Conservation (phyloP, 2,329 filamentous ascomycete genomes). For the Sordariomycetes sp. region DNA sequence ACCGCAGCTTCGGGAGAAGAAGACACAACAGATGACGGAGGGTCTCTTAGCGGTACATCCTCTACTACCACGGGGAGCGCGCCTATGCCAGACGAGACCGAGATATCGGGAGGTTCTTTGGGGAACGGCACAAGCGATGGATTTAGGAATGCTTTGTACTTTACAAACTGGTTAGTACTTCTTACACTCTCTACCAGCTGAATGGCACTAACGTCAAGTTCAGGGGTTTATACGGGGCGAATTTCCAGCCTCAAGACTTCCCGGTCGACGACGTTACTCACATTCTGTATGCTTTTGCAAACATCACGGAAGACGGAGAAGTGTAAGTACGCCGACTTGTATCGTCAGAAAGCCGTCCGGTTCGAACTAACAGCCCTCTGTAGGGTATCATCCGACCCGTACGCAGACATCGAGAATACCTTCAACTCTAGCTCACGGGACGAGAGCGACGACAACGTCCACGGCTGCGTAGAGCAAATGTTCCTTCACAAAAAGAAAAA, state of each 20-base stretch:
- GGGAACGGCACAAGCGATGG: not conserved
- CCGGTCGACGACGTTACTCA: constrained; percentile 57
- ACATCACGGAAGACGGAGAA: constrained; percentile 9
- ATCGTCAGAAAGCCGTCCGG: not conserved
- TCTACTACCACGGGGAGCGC: too few species aligned
- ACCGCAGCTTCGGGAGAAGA: too few species aligned
- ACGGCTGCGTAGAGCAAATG: constrained; percentile 67
- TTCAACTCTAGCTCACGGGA: constrained; percentile 40
- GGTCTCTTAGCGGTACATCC: too few species aligned
- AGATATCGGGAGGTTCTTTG: not conserved
- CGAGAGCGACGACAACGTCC: constrained; percentile 44
- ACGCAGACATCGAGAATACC: constrained; percentile 43
- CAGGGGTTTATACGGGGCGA: constrained; percentile 52
- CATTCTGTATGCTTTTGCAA: constrained; percentile 41
- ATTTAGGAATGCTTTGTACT: constrained; percentile 31
- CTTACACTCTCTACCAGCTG: constrained; percentile 30
- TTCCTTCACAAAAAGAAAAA: constrained; percentile 64
- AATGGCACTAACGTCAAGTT: constrained; percentile 11
- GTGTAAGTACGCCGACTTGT: constrained; percentile 10
- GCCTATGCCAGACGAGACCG: too few species aligned
- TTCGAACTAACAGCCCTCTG: constrained; percentile 10
- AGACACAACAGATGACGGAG: too few species aligned
- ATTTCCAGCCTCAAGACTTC: constrained; percentile 58
- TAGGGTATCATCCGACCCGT: constrained; percentile 43
- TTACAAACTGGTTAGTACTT: constrained; percentile 45